Conservation (phyloP, 2,329 filamentous ascomycete species). For the Stromatinia cepivora region DNA sequence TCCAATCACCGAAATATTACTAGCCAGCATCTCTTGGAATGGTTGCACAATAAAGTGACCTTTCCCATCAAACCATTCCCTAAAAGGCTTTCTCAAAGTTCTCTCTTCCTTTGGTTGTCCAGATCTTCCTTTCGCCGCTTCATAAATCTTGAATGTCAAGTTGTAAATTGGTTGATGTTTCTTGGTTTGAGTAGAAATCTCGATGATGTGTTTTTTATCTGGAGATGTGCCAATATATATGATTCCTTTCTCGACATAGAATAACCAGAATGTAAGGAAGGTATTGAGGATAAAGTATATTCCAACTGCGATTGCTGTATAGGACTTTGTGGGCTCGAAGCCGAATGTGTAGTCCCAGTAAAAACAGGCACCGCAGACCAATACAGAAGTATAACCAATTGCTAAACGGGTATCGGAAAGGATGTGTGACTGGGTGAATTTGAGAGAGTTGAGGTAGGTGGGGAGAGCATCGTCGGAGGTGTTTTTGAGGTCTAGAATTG, state of each 20-base stretch:
- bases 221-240: conserved; percentile 69
- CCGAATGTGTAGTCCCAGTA: conserved; percentile 88
- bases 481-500: conserved; percentile 80
- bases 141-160: conserved; percentile 60
- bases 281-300: conserved; percentile 79
- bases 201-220: conserved; percentile 68
- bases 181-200: conserved; percentile 68
- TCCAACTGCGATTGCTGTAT: conserved; percentile 75
- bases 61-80: conserved; percentile 71
- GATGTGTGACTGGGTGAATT: conserved; percentile 77
- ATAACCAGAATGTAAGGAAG: conserved; percentile 80
- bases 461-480: conserved; percentile 92
- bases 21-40: conserved; percentile 76
- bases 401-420: conserved; percentile 80
- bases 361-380: conserved; percentile 80
- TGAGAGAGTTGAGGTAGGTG: conserved; percentile 87
- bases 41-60: conserved; percentile 73
- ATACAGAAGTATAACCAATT: conserved; percentile 80
- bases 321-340: conserved; percentile 82
- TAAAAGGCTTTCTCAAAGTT: conserved; percentile 66
- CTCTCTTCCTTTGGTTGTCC: conserved; percentile 23
- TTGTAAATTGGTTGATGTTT: conserved; percentile 84
- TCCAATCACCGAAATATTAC: conserved; percentile 65
- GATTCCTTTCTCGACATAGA: conserved; percentile 75
- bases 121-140: conserved; percentile 24